Evolutionary conservation across 495 filamentous ascomycete genomes (phyloP).

Genomic region (Tuber magnatum): DNA sequence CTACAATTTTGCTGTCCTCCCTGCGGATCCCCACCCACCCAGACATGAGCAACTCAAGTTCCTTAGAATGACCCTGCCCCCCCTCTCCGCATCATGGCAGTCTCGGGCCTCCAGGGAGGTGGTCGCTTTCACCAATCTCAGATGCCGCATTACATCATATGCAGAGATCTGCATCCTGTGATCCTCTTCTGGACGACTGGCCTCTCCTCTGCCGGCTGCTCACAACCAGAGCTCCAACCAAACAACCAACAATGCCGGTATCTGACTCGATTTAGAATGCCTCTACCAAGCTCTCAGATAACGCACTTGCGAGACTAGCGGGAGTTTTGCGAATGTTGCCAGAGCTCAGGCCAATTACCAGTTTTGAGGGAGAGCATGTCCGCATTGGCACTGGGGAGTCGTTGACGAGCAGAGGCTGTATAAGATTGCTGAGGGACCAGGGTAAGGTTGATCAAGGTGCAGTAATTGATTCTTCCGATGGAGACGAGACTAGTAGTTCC

Average conservation of each 20-base stretch:
- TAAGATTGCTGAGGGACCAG: conserved; percentile 68
- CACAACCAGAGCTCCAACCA: conserved; percentile 15
- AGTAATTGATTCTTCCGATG: conserved; percentile 49
- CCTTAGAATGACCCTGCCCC: conserved; percentile 15
- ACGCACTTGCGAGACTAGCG: conserved; percentile 32
- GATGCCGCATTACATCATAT: conserved; percentile 22
- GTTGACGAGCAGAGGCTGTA: conserved; percentile 40
- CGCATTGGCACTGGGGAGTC: conserved; percentile 39
- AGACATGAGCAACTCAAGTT: conserved; percentile 15
- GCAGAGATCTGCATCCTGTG: conserved; percentile 30
- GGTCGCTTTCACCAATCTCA: conserved; percentile 22
- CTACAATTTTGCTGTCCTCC: conserved; percentile 34
- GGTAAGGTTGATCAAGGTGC: conserved; percentile 54
- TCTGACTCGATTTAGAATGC: conserved; percentile 30
- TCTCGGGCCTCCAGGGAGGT: neutral
- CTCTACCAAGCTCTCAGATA: conserved; percentile 17
- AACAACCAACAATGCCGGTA: conserved; percentile 16
- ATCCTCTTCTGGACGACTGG: conserved; percentile 25
- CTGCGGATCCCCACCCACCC: conserved; percentile 13
- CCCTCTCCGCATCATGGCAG: conserved; percentile 16
- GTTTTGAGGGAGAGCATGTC: conserved; percentile 30
- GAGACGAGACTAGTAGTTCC: conserved; percentile 41
- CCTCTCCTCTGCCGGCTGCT: conserved; percentile 18
- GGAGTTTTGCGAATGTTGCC: conserved; percentile 31
- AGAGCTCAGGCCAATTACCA: conserved; percentile 40